phyloP scores from a whole-genome alignment of 495 filamentous ascomycete species.

The Jackrogersella multiformis region DNA sequence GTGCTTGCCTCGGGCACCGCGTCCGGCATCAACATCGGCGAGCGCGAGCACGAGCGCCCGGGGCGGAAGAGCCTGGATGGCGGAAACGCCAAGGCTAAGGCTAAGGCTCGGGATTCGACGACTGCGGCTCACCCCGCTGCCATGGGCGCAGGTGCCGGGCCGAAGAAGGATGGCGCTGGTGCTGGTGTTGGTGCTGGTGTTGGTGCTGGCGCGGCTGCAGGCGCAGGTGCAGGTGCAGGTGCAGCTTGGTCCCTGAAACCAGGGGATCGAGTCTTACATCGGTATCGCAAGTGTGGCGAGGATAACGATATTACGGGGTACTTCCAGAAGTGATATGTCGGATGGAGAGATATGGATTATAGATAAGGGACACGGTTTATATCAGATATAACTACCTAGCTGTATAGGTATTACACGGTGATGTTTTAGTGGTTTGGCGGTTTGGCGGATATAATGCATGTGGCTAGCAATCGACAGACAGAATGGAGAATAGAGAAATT shows the following conservation, averaged over 20 bases:
- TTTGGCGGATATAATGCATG: too few relatives aligned
- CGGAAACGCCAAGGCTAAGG: neutral
- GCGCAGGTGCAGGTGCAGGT: too few relatives aligned
- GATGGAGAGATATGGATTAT: neutral
- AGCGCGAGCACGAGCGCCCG: conserved; percentile 5
- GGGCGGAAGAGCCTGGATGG: neutral
- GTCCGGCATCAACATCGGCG: conserved; percentile 40
- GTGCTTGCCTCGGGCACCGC: conserved; percentile 45
- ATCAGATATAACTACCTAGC: too few relatives aligned
- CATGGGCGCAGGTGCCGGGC: neutral
- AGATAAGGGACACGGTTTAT: too few relatives aligned
- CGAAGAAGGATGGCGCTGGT: conserved; percentile 3
- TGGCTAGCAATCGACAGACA: too few relatives aligned
- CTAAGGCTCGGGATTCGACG: neutral
- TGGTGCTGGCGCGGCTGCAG: conserved; percentile 17
- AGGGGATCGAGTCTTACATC: conserved; percentile 37
- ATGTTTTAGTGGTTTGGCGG: too few relatives aligned
- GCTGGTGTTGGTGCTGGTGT: conserved; percentile 22
- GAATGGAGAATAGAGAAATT: too few relatives aligned
- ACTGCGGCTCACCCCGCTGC: conserved; percentile 22
- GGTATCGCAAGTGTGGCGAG: conserved; percentile 47
- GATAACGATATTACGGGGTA: conserved; percentile 49
- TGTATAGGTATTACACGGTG: too few relatives aligned
- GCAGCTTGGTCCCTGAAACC: neutral
- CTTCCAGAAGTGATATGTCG: conserved; percentile 14